A percentile compares a stretch with the other conserved stretches of the same genome.
Evolutionary conservation across 2,329 filamentous ascomycete genomes (phyloP).

Genomic region (Clonostachys rosea): DNA sequence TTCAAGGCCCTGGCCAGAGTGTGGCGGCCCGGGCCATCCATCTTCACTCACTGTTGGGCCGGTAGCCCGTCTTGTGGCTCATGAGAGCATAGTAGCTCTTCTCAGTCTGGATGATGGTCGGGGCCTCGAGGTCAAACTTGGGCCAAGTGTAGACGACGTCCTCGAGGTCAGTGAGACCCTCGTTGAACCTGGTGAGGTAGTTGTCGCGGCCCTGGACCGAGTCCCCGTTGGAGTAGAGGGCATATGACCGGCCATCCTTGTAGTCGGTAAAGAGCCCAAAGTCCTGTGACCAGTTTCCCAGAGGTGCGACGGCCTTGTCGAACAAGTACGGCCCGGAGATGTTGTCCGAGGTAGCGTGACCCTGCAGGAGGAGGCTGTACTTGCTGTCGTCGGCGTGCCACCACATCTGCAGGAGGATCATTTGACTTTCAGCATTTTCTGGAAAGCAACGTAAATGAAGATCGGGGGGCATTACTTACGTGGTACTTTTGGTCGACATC

Average conservation of each 20-base stretch:
- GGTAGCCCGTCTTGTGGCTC: constrained; percentile 60
- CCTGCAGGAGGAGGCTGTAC: constrained; percentile 52
- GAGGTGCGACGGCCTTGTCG: constrained; percentile 44
- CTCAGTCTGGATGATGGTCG: constrained; percentile 56
- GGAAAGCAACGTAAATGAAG: neutral
- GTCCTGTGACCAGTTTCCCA: constrained; percentile 60
- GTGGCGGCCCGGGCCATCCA: constrained; percentile 2
- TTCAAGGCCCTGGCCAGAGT: rapidly evolving
- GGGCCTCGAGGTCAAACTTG: constrained; percentile 57
- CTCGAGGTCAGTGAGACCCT: constrained; percentile 44
- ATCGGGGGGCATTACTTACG: constrained; percentile 21
- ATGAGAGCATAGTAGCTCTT: constrained; percentile 55
- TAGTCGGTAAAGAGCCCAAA: constrained; percentile 58
- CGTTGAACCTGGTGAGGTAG: constrained; percentile 49
- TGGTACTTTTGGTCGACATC: constrained; percentile 49
- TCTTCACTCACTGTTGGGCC: constrained; percentile 40
- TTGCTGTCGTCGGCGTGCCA: constrained; percentile 57
- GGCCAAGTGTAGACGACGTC: constrained; percentile 48
- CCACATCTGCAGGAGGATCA: constrained; percentile 38
- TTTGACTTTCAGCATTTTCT: neutral
- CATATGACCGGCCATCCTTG: constrained; percentile 49
- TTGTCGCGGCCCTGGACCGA: constrained; percentile 48
- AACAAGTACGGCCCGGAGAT: constrained; percentile 51
- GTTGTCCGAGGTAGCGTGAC: constrained; percentile 46
- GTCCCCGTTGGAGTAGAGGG: constrained; percentile 57